Percentiles rank a stretch among this genome's conserved stretches.
These are phyloP conservation scores for Erodium chrysanthum DNA, from an alignment of 441 rosid genomes.

Conservation along the genomic window DNA sequence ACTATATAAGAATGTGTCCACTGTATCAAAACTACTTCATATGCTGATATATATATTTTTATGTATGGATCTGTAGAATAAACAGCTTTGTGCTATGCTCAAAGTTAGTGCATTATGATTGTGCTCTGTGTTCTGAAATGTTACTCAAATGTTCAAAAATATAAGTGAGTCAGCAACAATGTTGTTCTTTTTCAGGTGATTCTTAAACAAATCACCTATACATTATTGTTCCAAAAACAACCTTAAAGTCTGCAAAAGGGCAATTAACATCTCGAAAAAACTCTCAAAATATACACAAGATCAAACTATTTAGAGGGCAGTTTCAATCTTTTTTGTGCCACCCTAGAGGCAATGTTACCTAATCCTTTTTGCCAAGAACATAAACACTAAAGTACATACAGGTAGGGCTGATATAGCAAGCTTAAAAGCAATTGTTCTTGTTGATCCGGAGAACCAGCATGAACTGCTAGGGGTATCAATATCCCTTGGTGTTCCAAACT, in stretches of 20 bases:
- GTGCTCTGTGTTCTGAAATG: not conserved
- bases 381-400: not conserved
- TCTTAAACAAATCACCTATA: too few relatives aligned
- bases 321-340: not conserved
- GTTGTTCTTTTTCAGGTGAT: too few relatives aligned
- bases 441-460: not conserved
- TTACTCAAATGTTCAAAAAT: too few relatives aligned
- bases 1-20: not conserved
- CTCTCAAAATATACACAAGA: not conserved
- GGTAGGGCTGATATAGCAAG: too few relatives aligned
- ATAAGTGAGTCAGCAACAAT: too few relatives aligned
- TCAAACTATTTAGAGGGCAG: not conserved
- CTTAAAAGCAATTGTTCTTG: too few relatives aligned
- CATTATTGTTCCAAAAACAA: not conserved
- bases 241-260: not conserved
- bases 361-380: not conserved
- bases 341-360: not conserved
- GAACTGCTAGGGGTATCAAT: conserved; percentile 10
- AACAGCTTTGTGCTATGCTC: not conserved
- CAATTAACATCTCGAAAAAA: not conserved
- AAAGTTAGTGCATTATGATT: not conserved
- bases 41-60: not conserved
- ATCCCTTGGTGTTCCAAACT: conserved; percentile 51
- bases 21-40: not conserved
- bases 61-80: not conserved